Evolutionary conservation across 2,329 filamentous ascomycete species (phyloP).

Genomic region (Coniochaeta ligniaria): DNA sequence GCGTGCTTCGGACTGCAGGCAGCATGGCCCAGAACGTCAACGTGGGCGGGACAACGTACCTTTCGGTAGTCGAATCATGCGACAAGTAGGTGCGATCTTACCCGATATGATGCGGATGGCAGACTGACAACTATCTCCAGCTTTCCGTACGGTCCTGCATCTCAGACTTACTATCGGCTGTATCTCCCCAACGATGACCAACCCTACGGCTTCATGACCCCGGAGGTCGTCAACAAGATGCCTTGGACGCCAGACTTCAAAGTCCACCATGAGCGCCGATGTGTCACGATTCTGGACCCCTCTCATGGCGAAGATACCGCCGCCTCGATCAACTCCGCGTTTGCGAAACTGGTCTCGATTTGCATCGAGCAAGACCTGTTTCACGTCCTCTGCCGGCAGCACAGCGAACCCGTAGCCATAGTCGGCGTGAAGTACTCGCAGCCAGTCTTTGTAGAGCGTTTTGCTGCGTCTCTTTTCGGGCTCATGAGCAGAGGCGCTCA

Average conservation of each 20-base stretch:
- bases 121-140: neutral
- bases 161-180: slow-evolving; percentile 18
- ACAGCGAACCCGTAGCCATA: neutral
- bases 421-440: neutral
- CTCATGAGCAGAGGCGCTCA: slow-evolving; percentile 56
- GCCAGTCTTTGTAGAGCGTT: slow-evolving; percentile 22
- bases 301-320: slow-evolving; percentile 14
- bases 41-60: neutral
- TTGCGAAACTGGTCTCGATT: neutral
- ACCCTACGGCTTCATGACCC: slow-evolving; percentile 43
- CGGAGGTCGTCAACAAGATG: slow-evolving; percentile 35
- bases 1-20: neutral
- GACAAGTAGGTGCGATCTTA: neutral
- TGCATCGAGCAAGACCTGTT: neutral
- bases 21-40: neutral
- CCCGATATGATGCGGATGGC: neutral
- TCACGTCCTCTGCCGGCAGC: neutral
- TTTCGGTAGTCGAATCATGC: neutral
- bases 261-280: slow-evolving; percentile 19
- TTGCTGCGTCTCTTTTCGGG: slow-evolving; percentile 51
- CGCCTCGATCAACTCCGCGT: neutral
- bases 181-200: slow-evolving; percentile 34
- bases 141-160: neutral
- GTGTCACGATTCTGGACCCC: slow-evolving; percentile 21
- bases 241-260: slow-evolving; percentile 32